These are phyloP conservation scores for Candida sanyaensis DNA, from an alignment of 1,139 yeast genomes.

Conservation along the genomic window DNA sequence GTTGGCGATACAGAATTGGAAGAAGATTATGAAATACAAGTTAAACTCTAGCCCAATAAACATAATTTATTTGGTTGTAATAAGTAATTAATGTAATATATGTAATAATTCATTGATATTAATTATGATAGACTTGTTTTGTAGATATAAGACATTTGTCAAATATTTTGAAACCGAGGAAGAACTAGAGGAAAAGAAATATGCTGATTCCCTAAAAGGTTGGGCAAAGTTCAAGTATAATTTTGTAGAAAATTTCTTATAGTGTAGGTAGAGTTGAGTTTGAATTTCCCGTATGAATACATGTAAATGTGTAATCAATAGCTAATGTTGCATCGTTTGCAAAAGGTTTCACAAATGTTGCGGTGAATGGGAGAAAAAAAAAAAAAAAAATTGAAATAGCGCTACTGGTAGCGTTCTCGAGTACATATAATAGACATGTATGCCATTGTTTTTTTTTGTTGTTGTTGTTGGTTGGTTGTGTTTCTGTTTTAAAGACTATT, in stretches of 20 bases:
- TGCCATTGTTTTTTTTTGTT: no score
- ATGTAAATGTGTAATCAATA: background rate
- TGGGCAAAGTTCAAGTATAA: conserved; percentile 43
- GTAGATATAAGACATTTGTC: no score
- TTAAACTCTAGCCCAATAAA: conserved; percentile 18
- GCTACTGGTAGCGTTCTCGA: background rate
- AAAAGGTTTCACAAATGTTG: background rate
- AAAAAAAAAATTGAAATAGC: background rate
- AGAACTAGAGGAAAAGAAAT: conserved; percentile 42
- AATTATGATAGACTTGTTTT: no score
- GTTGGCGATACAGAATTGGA: conserved; percentile 80
- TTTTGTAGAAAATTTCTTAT: conserved; percentile 30
- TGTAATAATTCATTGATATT: no score
- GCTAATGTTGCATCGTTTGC: no score
- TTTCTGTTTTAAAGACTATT: no score
- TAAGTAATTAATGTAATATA: no score
- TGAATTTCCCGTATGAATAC: background rate
- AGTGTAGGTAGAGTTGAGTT: background rate
- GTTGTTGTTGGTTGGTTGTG: no score
- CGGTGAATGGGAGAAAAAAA: no score
- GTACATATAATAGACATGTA: no score
- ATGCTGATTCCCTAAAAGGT: conserved; percentile 44
- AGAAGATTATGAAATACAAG: conserved; percentile 67
- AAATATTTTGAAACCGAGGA: conserved; percentile 50
- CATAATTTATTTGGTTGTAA: background rate